These are phyloP conservation scores for Ceratocystis eucalypticola DNA, from an alignment of 2,329 filamentous ascomycete genomes.

Conservation along the genomic window DNA sequence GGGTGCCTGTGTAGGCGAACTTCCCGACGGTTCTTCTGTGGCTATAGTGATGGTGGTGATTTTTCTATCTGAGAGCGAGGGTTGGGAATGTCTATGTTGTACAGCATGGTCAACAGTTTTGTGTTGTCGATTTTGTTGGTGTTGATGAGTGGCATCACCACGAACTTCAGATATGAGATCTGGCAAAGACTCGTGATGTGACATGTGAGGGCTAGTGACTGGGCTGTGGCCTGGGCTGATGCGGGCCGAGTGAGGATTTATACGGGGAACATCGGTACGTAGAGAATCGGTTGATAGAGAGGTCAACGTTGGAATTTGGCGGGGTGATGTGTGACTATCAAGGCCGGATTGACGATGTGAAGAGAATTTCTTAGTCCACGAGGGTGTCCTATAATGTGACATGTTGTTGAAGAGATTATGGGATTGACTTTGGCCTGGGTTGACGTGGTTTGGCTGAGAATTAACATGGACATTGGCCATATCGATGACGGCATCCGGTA, in stretches of 20 bases:
- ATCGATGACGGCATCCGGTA: slow-evolving; percentile 3
- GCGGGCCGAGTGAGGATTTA: background rate
- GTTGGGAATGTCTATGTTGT: background rate
- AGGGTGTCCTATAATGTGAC: slow-evolving; percentile 15
- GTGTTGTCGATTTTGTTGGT: background rate
- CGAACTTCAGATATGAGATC: background rate
- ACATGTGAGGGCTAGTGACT: background rate
- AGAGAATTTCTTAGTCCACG: slow-evolving; percentile 18
- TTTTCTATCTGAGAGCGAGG: background rate
- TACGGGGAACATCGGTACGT: background rate
- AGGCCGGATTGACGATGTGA: slow-evolving; percentile 18
- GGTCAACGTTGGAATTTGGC: slow-evolving; percentile 2
- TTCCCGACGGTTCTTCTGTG: background rate
- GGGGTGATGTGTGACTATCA: slow-evolving; percentile 15
- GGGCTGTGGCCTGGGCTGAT: background rate
- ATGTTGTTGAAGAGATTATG: slow-evolving; percentile 15
- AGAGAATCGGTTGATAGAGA: background rate
- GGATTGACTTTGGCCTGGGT: background rate
- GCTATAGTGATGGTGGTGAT: background rate
- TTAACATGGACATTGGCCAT: background rate
- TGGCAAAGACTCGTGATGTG: background rate
- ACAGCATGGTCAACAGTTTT: background rate
- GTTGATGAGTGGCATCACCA: background rate
- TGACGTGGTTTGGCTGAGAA: background rate
- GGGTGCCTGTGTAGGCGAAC: background rate